Evolutionary conservation across 179 eudicot genomes (phyloP).

Genomic region (Amaranthus tricolor): DNA sequence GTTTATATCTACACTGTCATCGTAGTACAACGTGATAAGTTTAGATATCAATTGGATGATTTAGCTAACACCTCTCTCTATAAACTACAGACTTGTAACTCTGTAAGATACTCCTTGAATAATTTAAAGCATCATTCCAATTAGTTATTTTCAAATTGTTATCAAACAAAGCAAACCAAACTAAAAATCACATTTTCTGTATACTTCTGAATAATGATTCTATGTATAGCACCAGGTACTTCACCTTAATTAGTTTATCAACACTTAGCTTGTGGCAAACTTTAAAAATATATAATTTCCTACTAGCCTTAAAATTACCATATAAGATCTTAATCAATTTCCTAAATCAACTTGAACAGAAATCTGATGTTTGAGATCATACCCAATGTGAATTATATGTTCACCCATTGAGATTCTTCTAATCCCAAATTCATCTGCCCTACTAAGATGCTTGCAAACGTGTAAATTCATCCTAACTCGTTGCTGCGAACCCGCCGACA

Average conservation of each 20-base stretch:
- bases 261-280: background rate
- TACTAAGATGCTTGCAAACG: slow-evolving; percentile 66
- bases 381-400: slow-evolving; percentile 77
- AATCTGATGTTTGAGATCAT: slow-evolving; percentile 51
- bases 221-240: slow-evolving; percentile 14
- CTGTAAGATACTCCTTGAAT: too few species aligned
- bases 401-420: slow-evolving; percentile 74
- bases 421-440: slow-evolving; percentile 58
- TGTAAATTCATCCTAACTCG: slow-evolving; percentile 45
- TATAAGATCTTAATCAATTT: slow-evolving; percentile 1
- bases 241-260: background rate
- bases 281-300: too few species aligned
- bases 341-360: slow-evolving; percentile 31
- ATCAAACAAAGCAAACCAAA: background rate
- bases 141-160: too few species aligned
- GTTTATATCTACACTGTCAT: too few species aligned
- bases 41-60: too few species aligned
- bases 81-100: too few species aligned
- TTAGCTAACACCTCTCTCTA: too few species aligned
- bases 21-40: too few species aligned
- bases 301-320: background rate
- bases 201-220: background rate
- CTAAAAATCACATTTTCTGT: slow-evolving; percentile 1
- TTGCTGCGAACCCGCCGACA: slow-evolving; percentile 48
- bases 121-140: too few species aligned